Percentiles rank a stretch among this genome's conserved stretches.
These are phyloP conservation scores for Colletotrichum cordylinicola DNA, from an alignment of 2,329 filamentous ascomycete genomes.

Conservation along the genomic window DNA sequence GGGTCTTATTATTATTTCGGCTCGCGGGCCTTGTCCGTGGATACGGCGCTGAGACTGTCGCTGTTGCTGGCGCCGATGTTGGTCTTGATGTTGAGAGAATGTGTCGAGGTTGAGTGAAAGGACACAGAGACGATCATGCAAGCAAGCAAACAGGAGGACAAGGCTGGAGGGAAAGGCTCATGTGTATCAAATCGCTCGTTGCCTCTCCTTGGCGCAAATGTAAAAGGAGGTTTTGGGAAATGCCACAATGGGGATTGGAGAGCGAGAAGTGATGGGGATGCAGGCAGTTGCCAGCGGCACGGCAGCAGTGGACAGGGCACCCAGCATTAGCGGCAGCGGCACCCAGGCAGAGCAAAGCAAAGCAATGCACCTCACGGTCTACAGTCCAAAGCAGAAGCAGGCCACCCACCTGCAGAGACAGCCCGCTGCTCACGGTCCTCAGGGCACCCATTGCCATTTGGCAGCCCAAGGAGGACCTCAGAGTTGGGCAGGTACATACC, in stretches of 20 bases:
- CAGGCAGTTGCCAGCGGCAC: not conserved
- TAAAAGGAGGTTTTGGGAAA: slow-evolving; percentile 6
- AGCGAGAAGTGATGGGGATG: not conserved
- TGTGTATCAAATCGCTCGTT: not conserved
- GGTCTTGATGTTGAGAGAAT: not conserved
- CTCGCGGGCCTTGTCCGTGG: slow-evolving; percentile 5
- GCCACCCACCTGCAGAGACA: not conserved
- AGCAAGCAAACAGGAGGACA: not conserved
- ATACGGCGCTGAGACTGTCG: slow-evolving; percentile 3
- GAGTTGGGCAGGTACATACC: not conserved
- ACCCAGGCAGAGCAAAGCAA: not conserved
- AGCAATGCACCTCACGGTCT: not conserved
- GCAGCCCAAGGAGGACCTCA: not conserved
- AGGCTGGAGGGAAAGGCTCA: not conserved
- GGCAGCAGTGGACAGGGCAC: not conserved
- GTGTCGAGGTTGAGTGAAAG: not conserved
- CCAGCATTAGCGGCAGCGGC: not conserved
- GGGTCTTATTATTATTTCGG: slow-evolving; percentile 12
- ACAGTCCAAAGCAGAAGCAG: not conserved
- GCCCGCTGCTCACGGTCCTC: not conserved
- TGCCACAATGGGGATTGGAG: not conserved
- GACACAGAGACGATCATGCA: not conserved
- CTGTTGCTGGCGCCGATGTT: not conserved
- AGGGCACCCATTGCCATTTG: not conserved
- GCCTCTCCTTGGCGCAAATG: not conserved